Evolutionary conservation across 75 land plant species (phyloP).

Genomic region (Adiantum capillusveneris): DNA sequence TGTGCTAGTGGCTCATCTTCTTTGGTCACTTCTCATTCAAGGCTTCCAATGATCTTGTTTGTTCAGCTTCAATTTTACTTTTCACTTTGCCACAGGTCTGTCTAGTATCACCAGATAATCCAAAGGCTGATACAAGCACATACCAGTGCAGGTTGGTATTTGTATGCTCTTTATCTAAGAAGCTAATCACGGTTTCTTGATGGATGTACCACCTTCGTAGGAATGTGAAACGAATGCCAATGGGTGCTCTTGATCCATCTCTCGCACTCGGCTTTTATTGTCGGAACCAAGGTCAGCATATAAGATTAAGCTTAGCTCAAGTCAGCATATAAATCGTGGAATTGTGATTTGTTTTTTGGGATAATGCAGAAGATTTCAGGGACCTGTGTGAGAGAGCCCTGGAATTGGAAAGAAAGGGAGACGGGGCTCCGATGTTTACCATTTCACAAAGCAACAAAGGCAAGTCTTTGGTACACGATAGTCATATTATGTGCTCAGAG

Average conservation of each 20-base stretch:
- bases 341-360: too few species aligned
- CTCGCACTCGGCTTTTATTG: constrained; percentile 96
- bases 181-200: too few species aligned
- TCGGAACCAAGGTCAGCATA: constrained; percentile 70
- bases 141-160: constrained; percentile 78
- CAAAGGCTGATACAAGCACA: constrained; percentile 70
- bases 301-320: too few species aligned
- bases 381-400: constrained; percentile 71
- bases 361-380: constrained; percentile 83
- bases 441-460: constrained; percentile 39
- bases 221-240: constrained; percentile 53
- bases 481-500: neutral
- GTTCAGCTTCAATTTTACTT: too few species aligned
- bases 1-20: too few species aligned
- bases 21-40: too few species aligned
- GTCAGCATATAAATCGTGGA: too few species aligned
- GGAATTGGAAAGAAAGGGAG: constrained; percentile 54
- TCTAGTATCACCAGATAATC: constrained; percentile 34
- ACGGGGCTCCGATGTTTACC: constrained; percentile 92
- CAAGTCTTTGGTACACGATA: neutral
- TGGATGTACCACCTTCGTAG: constrained; percentile 26
- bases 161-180: too few species aligned
- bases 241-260: constrained; percentile 83
- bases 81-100: too few species aligned
- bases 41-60: too few species aligned